Evolutionary conservation across 2,329 filamentous ascomycete species (phyloP), one percentile per base, ranked within the genome.

Genomic region (Hypoxylon sp.): DNA sequence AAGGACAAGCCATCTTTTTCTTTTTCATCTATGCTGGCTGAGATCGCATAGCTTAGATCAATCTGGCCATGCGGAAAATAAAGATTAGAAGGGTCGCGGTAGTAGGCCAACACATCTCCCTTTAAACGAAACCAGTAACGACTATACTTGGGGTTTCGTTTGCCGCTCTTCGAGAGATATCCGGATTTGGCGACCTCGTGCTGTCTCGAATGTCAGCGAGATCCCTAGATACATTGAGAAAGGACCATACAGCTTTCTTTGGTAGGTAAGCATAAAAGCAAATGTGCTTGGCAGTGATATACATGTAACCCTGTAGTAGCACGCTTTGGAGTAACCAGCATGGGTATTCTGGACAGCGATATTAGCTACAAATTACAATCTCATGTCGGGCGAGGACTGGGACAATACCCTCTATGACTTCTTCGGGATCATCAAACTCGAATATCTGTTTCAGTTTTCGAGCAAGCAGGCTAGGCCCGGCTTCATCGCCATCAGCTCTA

Each of bases 261-360:
- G 94, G 94, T n/a, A 98, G 86, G 77, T 98, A 98, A 41, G 96
- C 94, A 77, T 98, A 98, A 79, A 98, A 99, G 81, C 94, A 98
- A 67, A 98, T 92, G 77, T 99, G 96, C 73, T 91, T 92, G 67
- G 91, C 86, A 0, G 96, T 98, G 75, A 99, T 93, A 81, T 98
- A 98, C 86, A 99, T 91, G 78, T 96, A 98, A 5, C 96, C 96
- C 77, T 98, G 94, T 7, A 98, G 86, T 30, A 98, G 83, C 48
- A 97, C 93, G 76, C 92, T 97, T 78, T 98, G 94, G 34, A 98
- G 82, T 41, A 98, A 83, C 90, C 93, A 98, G 81, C 95, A 98
- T 7, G 94, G 92, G 77, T 97, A 98, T 82, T 98, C 95, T 89
- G 78, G 36, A 51, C 3, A 5, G 71, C 69, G 56, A 53, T 41